These are phyloP conservation scores for Botrytis hyacinthi DNA, from an alignment of 2,329 filamentous ascomycete species.

Conservation along the genomic window DNA sequence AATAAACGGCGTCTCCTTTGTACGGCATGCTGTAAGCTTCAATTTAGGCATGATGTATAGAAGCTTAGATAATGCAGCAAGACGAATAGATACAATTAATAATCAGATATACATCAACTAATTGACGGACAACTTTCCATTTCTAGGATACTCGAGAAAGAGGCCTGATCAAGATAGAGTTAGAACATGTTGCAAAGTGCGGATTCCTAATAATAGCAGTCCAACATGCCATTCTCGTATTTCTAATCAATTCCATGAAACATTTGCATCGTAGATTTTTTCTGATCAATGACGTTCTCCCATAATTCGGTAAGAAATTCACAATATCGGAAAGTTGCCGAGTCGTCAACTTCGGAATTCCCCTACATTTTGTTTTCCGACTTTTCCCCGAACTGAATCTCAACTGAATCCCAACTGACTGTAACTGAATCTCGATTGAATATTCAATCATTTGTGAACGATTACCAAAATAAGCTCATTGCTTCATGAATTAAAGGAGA, in stretches of 20 bases:
- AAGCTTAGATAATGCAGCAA: too few species aligned
- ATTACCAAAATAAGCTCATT: neutral
- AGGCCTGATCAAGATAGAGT: neutral
- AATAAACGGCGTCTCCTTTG: neutral
- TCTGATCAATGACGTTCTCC: neutral
- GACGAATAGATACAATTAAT: neutral
- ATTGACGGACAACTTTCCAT: neutral
- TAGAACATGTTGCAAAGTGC: neutral
- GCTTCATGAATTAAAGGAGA: neutral
- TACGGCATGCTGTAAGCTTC: neutral
- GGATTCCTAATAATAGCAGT: neutral
- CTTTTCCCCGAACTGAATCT: neutral
- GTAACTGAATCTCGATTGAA: neutral
- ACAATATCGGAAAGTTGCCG: conserved; percentile 5
- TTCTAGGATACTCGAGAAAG: neutral
- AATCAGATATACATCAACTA: neutral
- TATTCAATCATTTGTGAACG: neutral
- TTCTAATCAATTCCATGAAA: neutral
- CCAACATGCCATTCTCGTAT: neutral
- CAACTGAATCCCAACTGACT: neutral
- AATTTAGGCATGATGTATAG: too few species aligned
- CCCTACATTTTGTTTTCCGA: neutral
- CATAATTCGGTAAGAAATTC: neutral
- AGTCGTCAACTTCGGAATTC: conserved; percentile 1
- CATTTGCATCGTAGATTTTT: neutral